A percentile compares a stretch with the other conserved stretches of the same genome.
These are phyloP conservation scores for Cerioporus squamosus DNA, from an alignment of 1,284 basidiomycete genomes.

Conservation along the genomic window DNA sequence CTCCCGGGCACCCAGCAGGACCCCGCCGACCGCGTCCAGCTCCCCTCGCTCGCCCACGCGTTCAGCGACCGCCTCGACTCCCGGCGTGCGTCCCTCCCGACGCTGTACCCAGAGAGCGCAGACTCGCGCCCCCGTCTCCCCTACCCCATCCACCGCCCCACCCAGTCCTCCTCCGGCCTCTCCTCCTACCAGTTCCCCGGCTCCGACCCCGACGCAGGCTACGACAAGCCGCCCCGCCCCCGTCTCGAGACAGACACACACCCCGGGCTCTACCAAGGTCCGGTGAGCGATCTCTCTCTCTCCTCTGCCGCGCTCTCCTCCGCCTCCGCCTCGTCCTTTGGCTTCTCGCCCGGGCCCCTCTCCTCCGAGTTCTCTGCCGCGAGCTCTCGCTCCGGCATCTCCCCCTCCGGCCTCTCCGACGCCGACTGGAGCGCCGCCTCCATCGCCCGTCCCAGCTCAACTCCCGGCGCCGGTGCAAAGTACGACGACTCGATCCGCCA, in stretches of 20 bases:
- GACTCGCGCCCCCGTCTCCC: constrained; percentile 37
- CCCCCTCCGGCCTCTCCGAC: constrained; percentile 41
- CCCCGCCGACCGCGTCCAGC: constrained; percentile 61
- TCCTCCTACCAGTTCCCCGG: constrained; percentile 67
- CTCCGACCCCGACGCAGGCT: constrained; percentile 38
- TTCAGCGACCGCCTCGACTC: constrained; percentile 64
- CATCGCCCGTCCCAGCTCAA: constrained; percentile 44
- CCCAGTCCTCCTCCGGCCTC: constrained; percentile 51
- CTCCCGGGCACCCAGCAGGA: constrained; percentile 33
- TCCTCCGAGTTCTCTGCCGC: constrained; percentile 26
- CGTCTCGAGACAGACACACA: constrained; percentile 56
- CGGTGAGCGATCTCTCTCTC: constrained; percentile 50
- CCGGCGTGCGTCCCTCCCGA: constrained; percentile 68
- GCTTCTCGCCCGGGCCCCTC: constrained; percentile 38
- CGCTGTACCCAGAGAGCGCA: constrained; percentile 54
- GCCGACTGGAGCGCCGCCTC: constrained; percentile 47
- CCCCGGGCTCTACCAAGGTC: constrained; percentile 42
- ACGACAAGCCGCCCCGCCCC: constrained; percentile 43
- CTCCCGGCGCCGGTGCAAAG: constrained; percentile 60
- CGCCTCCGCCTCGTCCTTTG: constrained; percentile 43
- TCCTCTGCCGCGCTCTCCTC: constrained; percentile 26
- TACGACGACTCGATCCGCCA: constrained; percentile 71
- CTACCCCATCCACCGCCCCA: constrained; percentile 50
- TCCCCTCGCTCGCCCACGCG: constrained; percentile 72
- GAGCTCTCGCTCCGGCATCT: constrained; percentile 34